A percentile compares a stretch with the other conserved stretches of the same genome.
These are phyloP conservation scores for Sordaria brevicollis DNA, from an alignment of 495 filamentous ascomycete genomes.

Conservation along the genomic window DNA sequence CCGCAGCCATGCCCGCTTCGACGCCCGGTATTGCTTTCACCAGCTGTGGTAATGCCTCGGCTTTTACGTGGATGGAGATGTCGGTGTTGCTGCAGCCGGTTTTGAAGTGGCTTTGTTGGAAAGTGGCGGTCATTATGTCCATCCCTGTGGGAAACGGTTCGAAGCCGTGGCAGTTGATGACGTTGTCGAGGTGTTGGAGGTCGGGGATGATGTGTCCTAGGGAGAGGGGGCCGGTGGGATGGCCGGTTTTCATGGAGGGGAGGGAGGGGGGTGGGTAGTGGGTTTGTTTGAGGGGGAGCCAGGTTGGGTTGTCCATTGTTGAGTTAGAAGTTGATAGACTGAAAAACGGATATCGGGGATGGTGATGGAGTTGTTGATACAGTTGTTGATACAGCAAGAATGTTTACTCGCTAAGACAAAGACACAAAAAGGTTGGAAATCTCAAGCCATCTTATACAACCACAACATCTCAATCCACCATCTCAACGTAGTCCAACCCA, in stretches of 20 bases:
- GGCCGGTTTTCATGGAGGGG: neutral
- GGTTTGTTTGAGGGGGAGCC: slow-evolving; percentile 3
- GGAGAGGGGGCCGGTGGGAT: neutral
- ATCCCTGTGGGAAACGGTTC: neutral
- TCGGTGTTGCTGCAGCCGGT: neutral
- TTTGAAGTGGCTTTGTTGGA: neutral
- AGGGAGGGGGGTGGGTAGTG: neutral
- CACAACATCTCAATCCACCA: neutral
- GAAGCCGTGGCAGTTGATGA: slow-evolving; percentile 1
- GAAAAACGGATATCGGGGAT: too few species aligned
- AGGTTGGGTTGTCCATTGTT: neutral
- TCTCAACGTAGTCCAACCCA: neutral
- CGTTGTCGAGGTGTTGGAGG: neutral
- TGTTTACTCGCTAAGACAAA: neutral
- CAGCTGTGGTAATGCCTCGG: neutral
- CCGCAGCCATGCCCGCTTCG: neutral
- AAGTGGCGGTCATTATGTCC: neutral
- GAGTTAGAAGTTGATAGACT: too few species aligned
- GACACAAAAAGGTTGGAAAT: neutral
- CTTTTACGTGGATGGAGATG: neutral
- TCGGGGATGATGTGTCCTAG: slow-evolving; percentile 1
- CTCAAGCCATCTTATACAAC: neutral
- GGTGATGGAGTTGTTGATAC: neutral
- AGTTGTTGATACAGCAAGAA: neutral
- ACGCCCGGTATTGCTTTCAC: neutral